These are phyloP conservation scores for Penicillium sp. DNA, from an alignment of 2,329 filamentous ascomycete species.

Conservation along the genomic window DNA sequence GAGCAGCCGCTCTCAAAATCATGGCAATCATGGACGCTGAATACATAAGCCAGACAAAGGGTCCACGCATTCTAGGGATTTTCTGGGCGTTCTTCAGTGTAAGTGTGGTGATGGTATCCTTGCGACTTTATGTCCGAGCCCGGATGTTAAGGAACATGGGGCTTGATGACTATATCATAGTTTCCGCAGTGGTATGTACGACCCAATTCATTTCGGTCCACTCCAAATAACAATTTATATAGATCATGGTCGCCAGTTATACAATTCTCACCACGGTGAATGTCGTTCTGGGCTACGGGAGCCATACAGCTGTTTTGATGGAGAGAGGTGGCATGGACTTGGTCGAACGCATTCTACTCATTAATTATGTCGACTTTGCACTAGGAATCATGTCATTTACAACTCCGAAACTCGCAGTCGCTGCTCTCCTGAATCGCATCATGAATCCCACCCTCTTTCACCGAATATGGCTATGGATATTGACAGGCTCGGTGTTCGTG, in stretches of 20 bases:
- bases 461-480: slow-evolving; percentile 16
- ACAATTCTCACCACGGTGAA: slow-evolving; percentile 34
- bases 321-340: slow-evolving; percentile 17
- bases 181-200: slow-evolving; percentile 28
- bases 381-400: slow-evolving; percentile 29
- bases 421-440: slow-evolving; percentile 24
- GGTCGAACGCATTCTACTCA: slow-evolving; percentile 20
- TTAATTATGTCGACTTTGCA: slow-evolving; percentile 24
- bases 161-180: slow-evolving; percentile 38
- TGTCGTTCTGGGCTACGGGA: slow-evolving; percentile 39
- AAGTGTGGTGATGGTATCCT: slow-evolving; percentile 27
- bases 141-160: slow-evolving; percentile 29
- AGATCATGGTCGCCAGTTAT: slow-evolving; percentile 28
- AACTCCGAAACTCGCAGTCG: slow-evolving; percentile 25
- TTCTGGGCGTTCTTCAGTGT: slow-evolving; percentile 29
- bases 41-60: slow-evolving; percentile 26
- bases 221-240: not conserved
- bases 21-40: not conserved
- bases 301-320: slow-evolving; percentile 33
- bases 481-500: slow-evolving; percentile 31
- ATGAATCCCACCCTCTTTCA: slow-evolving; percentile 21
- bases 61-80: slow-evolving; percentile 29
- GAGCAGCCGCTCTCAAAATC: not conserved
- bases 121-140: slow-evolving; percentile 32
- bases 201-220: not conserved